phyloP scores from a whole-genome alignment of 2,329 filamentous ascomycete species.

The Talaromyces sp. region DNA sequence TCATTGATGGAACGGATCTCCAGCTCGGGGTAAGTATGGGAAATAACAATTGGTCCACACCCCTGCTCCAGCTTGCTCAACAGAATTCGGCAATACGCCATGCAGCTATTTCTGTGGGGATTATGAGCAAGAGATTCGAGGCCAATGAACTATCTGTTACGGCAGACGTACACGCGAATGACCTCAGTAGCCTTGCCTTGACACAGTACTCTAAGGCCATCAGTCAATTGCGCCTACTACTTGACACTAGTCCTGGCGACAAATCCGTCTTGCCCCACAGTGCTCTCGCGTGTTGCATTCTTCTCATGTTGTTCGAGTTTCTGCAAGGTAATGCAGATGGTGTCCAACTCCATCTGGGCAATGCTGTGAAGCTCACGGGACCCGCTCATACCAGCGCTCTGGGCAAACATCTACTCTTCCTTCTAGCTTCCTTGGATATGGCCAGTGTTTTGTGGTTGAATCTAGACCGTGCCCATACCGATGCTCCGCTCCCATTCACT shows the following conservation, averaged over 20 bases:
- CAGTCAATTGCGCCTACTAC: neutral
- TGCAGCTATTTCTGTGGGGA: neutral
- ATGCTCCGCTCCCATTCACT: neutral
- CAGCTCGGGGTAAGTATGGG: neutral
- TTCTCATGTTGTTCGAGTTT: conserved; percentile 4
- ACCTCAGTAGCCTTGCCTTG: neutral
- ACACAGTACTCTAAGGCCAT: neutral
- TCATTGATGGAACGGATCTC: neutral
- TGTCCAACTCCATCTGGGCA: neutral
- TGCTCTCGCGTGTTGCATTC: neutral
- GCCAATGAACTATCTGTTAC: neutral
- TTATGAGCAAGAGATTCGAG: neutral
- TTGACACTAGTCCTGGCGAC: neutral
- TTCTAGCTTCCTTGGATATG: neutral
- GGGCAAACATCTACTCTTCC: neutral
- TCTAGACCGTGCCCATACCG: neutral
- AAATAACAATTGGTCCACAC: neutral
- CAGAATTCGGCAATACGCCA: neutral
- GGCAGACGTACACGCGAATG: neutral
- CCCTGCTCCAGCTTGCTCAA: neutral
- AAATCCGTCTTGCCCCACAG: neutral
- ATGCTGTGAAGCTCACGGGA: neutral
- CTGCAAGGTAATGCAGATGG: conserved; percentile 6
- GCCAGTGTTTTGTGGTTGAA: neutral
- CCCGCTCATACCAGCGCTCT: neutral